Conservation (phyloP, 176 grass and related monocot species). For the Triticum turgidum region DNA sequence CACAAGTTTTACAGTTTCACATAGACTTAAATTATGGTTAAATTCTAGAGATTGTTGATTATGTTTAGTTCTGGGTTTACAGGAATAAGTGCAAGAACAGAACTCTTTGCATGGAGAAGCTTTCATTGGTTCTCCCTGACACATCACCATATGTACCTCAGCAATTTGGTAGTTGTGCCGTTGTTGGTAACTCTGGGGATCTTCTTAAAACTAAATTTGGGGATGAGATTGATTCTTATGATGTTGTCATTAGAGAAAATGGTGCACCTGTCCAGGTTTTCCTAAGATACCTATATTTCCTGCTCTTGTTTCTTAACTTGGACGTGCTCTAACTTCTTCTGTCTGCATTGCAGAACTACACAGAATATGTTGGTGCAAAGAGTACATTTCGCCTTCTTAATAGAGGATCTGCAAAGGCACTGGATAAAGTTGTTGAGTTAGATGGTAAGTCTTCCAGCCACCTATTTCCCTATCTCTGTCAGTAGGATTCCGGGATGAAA, state of each 20-base stretch:
- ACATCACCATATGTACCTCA: conserved; percentile 70
- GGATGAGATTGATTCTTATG: conserved; percentile 91
- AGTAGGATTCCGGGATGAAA: conserved; percentile 11
- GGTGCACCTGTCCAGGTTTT: conserved; percentile 86
- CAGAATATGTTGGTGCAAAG: conserved; percentile 87
- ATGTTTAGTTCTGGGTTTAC: conserved; percentile 26
- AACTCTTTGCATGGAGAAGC: conserved; percentile 86
- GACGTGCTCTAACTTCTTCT: conserved; percentile 18
- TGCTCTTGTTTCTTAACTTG: conserved; percentile 18
- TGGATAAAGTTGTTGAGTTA: conserved; percentile 97
- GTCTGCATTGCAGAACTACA: conserved; percentile 72
- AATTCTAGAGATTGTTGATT: conserved; percentile 33
- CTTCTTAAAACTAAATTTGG: conserved; percentile 97
- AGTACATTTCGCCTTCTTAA: conserved; percentile 98
- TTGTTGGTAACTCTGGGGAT: conserved; percentile 92
- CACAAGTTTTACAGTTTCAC: conserved; percentile 16
- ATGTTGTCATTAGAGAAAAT: conserved; percentile 95
- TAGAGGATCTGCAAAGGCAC: conserved; percentile 96
- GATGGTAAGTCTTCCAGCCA: conserved; percentile 53
- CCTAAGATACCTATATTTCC: conserved; percentile 26
- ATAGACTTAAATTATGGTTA: background rate
- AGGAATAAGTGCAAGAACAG: conserved; percentile 80
- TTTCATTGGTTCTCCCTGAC: conserved; percentile 80
- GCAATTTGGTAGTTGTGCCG: conserved; percentile 84
- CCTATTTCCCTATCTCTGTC: conserved; percentile 4